These are phyloP conservation scores for Boehmeria nivea DNA, from an alignment of 306 rosid species.

Conservation along the genomic window DNA sequence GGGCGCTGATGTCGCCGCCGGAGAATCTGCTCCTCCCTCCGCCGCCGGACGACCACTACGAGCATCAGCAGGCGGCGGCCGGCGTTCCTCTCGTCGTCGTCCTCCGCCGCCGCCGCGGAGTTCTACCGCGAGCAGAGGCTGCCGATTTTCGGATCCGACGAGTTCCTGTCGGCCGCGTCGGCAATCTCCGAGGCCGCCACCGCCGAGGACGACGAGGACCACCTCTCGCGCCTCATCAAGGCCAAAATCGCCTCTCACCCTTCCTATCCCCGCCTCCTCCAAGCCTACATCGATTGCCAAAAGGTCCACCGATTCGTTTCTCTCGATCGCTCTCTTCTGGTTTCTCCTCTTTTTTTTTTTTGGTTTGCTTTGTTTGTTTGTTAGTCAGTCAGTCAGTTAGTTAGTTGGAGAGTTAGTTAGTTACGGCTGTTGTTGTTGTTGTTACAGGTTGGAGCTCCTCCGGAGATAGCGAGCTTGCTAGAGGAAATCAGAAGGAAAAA, in stretches of 20 bases:
- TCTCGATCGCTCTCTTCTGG: too few species aligned
- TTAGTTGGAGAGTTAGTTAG: too few species aligned
- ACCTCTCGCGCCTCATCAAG: slow-evolving; percentile 52
- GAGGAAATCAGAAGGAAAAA: slow-evolving; percentile 76
- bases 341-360: too few species aligned
- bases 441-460: slow-evolving; percentile 88
- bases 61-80: too few species aligned
- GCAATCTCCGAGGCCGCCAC: slow-evolving; percentile 43
- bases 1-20: slow-evolving; percentile 75
- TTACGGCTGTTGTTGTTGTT: too few species aligned
- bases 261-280: slow-evolving; percentile 72
- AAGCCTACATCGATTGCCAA: slow-evolving; percentile 91
- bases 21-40: slow-evolving; percentile 82
- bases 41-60: slow-evolving; percentile 61
- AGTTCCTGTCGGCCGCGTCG: slow-evolving; percentile 44
- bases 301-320: slow-evolving; percentile 36
- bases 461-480: slow-evolving; percentile 67
- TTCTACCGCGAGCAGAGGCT: slow-evolving; percentile 37
- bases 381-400: too few species aligned
- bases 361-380: too few species aligned
- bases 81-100: slow-evolving; percentile 38
- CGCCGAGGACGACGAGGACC: slow-evolving; percentile 39
- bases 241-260: slow-evolving; percentile 88
- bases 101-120: slow-evolving; percentile 4
- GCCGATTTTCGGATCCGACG: slow-evolving; percentile 81